Conservation (phyloP, 2,329 filamentous ascomycete species). For the Fusarium albidum region DNA sequence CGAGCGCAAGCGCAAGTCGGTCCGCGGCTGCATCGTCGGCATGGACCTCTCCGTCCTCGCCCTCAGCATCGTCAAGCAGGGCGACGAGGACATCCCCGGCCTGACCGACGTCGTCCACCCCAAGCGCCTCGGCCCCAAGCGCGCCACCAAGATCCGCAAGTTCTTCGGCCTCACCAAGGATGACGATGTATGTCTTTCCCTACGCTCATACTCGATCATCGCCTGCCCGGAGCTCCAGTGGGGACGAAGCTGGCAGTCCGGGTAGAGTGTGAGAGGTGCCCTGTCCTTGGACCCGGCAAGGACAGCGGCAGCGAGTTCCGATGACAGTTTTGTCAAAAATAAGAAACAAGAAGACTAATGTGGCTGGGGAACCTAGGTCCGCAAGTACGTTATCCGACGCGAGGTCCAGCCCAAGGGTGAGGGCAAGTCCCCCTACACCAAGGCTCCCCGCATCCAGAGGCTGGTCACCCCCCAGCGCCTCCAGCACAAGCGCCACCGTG, state of each 20-base stretch:
- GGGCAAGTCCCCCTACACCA: constrained; percentile 98
- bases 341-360: constrained; percentile 51
- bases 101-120: constrained; percentile 98
- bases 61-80: constrained; percentile 97
- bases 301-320: constrained; percentile 36
- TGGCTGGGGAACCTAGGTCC: constrained; percentile 69
- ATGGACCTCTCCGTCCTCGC: constrained; percentile 95
- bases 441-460: constrained; percentile 99
- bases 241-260: constrained; percentile 54
- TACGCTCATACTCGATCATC: constrained; percentile 68
- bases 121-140: constrained; percentile 99
- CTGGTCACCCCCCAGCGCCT: constrained; percentile 99
- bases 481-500: constrained; percentile 99
- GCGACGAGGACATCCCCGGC: constrained; percentile 91
- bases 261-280: constrained; percentile 68
- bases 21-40: constrained; percentile 98
- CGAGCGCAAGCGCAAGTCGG: constrained; percentile 99
- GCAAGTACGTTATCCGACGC: constrained; percentile 99
- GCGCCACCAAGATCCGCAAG: constrained; percentile 98
- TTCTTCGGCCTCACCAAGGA: constrained; percentile 99
- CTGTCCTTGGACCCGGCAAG: constrained; percentile 25
- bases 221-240: constrained; percentile 69
- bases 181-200: constrained; percentile 91
- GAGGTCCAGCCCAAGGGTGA: constrained; percentile 97
- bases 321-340: constrained; percentile 17